Evolutionary conservation across 768 basidiomycete genomes (phyloP).

Genomic region (Mycena filopes): DNA sequence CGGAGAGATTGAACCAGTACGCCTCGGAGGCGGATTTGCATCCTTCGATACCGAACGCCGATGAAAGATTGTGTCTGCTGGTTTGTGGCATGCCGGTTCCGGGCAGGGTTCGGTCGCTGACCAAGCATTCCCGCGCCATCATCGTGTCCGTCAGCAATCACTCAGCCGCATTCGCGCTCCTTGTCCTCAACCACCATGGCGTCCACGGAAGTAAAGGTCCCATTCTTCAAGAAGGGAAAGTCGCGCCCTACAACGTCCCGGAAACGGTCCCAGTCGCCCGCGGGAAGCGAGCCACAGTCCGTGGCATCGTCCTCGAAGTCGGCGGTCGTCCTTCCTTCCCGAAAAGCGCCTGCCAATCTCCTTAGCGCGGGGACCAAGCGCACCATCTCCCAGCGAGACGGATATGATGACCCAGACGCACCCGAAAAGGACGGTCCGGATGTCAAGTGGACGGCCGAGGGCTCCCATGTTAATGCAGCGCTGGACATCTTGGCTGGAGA

Average conservation of each 20-base stretch:
- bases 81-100: too few species aligned
- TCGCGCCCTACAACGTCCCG: conserved; percentile 80
- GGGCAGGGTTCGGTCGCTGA: conserved; percentile 5
- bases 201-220: conserved; percentile 63
- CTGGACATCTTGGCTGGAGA: conserved; percentile 86
- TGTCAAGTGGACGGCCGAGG: conserved; percentile 81
- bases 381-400: conserved; percentile 57
- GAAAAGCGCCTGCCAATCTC: conserved; percentile 74
- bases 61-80: conserved; percentile 20
- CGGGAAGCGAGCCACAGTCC: conserved; percentile 40
- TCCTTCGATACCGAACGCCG: conserved; percentile 12
- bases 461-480: conserved; percentile 78
- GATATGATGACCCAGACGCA: conserved; percentile 54
- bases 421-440: conserved; percentile 72
- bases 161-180: not conserved
- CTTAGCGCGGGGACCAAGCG: conserved; percentile 83
- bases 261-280: conserved; percentile 79
- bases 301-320: conserved; percentile 62
- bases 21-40: conserved; percentile 18
- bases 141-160: conserved; percentile 2
- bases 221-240: conserved; percentile 91
- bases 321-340: conserved; percentile 80
- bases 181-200: conserved; percentile 46
- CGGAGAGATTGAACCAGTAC: too few species aligned
- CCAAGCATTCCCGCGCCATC: not conserved